Conservation (phyloP, 768 basidiomycete genomes). For the Hortiboletus campestris region DNA sequence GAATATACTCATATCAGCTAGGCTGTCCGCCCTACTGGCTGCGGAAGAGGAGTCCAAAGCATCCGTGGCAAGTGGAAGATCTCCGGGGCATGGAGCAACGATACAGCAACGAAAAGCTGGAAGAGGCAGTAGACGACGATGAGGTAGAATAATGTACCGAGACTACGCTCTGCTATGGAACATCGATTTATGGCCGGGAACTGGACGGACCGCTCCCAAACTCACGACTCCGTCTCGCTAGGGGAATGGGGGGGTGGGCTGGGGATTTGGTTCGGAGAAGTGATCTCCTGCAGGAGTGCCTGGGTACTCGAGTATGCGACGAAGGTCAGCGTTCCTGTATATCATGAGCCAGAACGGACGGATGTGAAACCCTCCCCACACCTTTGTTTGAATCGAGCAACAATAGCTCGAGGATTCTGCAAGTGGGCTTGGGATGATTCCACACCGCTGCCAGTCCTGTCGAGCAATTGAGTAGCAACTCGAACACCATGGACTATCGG, state of each 20-base stretch:
- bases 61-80: slow-evolving; percentile 17
- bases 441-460: slow-evolving; percentile 10
- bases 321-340: slow-evolving; percentile 51
- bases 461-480: not conserved
- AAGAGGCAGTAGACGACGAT: slow-evolving; percentile 36
- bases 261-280: slow-evolving; percentile 6
- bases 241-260: slow-evolving; percentile 9
- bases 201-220: no score
- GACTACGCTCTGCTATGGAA: slow-evolving; percentile 9
- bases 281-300: slow-evolving; percentile 12
- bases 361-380: slow-evolving; percentile 19
- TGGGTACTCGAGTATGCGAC: slow-evolving; percentile 57
- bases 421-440: slow-evolving; percentile 30
- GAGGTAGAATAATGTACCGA: slow-evolving; percentile 5
- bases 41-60: slow-evolving; percentile 38
- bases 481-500: not conserved
- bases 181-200: not conserved
- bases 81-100: slow-evolving; percentile 20
- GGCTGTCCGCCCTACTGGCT: slow-evolving; percentile 45
- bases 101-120: slow-evolving; percentile 35
- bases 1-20: slow-evolving; percentile 20
- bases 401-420: slow-evolving; percentile 46
- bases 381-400: slow-evolving; percentile 72
- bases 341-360: slow-evolving; percentile 9
- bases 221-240: not conserved